Evolutionary conservation across 2,329 filamentous ascomycete species (phyloP).

Genomic region (Blumeria hordei): DNA sequence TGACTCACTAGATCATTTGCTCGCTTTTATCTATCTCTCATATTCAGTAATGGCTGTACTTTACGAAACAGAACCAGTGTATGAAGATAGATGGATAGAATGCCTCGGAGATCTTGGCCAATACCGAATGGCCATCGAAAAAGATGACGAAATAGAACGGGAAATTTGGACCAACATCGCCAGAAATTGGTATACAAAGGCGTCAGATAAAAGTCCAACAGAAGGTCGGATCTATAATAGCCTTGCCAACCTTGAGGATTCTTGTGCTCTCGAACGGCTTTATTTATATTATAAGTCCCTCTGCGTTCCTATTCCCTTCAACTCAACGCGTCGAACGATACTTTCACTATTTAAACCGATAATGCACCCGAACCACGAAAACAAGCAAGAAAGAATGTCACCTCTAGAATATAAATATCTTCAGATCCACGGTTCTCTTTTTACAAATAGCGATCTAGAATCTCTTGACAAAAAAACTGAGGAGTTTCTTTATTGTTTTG

Average conservation of each 20-base stretch:
- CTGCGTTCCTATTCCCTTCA: slow-evolving; percentile 31
- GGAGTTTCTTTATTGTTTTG: slow-evolving; percentile 28
- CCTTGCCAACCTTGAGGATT: slow-evolving; percentile 52
- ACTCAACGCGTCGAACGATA: slow-evolving; percentile 43
- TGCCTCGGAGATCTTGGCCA: slow-evolving; percentile 69
- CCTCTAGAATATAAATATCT: slow-evolving; percentile 36
- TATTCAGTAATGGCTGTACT: slow-evolving; percentile 79
- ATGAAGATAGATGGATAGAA: slow-evolving; percentile 69
- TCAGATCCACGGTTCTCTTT: slow-evolving; percentile 37
- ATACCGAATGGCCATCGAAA: slow-evolving; percentile 78
- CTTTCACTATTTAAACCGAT: slow-evolving; percentile 43
- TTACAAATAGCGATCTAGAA: slow-evolving; percentile 25
- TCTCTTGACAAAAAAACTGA: slow-evolving; percentile 21
- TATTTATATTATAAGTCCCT: slow-evolving; percentile 50
- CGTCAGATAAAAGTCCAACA: slow-evolving; percentile 46
- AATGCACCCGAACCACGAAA: slow-evolving; percentile 17
- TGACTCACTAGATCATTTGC: slow-evolving; percentile 62
- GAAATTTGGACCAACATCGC: slow-evolving; percentile 67
- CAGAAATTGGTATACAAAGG: slow-evolving; percentile 46
- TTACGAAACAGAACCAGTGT: slow-evolving; percentile 62
- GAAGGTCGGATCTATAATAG: slow-evolving; percentile 73
- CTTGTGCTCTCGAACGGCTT: slow-evolving; percentile 44
- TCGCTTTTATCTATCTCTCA: slow-evolving; percentile 68
- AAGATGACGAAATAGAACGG: slow-evolving; percentile 44
- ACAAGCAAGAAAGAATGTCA: slow-evolving; percentile 17